Base-by-base conservation (phyloP, 371 early-diverging fungal genomes). In the Mortierella sp. region DNA sequence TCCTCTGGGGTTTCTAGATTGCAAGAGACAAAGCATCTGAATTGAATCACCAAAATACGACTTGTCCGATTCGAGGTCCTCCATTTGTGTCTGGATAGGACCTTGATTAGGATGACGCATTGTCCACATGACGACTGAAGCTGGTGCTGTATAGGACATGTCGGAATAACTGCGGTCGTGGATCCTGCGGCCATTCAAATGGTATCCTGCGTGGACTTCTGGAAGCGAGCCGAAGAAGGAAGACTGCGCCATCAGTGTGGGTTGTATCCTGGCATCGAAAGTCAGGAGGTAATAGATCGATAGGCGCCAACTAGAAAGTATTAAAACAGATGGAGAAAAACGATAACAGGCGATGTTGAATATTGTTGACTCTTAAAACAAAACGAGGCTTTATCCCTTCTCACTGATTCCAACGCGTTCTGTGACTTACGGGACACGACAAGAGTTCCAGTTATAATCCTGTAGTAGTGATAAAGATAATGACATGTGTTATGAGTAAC, bases 31-130 rank as follows among this genome's bases (percentile, higher is more conserved):
- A 14, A 91, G 72, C 81, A 91, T 73, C 35, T 89, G 90, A 49
- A 91, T 91, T 16, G 87, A 84, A 76, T 91, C 91, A 12, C 91
- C 91, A 83, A 90, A 91, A 51, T 91, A 91, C 18, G 88, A 89
- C n/a, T 80, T 84, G 20, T 87, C 88, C 2, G 73, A 70, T 28
- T 86, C 87, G 73, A 88, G 83, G 1, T 84, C 73, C 28, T 87
- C 87, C 91, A 91, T 89, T 54, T 88, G 83, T 11, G 74, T 64
- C 54, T 84, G 75, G 32, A 88, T 68, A 26, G 86, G 83, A 0
- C 57, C 70, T 24, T 86, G 70, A 26, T 79, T 73, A 18, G 86
- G 85, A 80, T 89, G 86, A 20, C 86, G 87, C 54, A 90, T 84
- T 2, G 87, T 74, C 90, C 90, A 90, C 65, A 91, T 88, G 37